Percentiles rank a stretch among this genome's conserved stretches.
phyloP scores from a whole-genome alignment of 768 basidiomycete genomes.

The Cystofilobasidium ferigula region DNA sequence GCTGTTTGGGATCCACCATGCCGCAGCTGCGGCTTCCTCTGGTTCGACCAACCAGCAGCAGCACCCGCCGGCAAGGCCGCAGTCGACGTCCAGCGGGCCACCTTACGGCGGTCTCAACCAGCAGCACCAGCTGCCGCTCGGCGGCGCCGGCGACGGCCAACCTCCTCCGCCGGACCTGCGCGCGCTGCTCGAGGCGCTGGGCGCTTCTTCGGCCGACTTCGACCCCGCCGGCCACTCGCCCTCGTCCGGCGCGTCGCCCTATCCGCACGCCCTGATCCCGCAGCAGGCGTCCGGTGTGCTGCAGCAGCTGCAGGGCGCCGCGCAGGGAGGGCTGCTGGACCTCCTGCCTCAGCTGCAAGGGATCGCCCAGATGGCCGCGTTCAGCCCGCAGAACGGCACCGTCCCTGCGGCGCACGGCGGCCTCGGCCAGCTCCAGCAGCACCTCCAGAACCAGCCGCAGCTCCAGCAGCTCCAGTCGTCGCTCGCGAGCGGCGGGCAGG shows the following conservation, averaged over 20 bases:
- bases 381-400: background rate
- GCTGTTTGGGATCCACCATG: background rate
- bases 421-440: background rate
- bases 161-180: background rate
- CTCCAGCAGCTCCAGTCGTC: background rate
- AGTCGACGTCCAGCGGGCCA: background rate
- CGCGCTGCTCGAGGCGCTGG: background rate
- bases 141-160: background rate
- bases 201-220: background rate
- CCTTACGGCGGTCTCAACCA: background rate
- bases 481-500: no score
- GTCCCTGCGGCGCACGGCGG: background rate
- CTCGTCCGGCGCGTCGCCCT: background rate
- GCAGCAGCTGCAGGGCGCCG: background rate
- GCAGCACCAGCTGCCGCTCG: background rate
- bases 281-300: background rate
- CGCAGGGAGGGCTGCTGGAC: background rate
- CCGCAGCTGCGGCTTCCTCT: no score
- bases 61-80: background rate
- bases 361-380: background rate
- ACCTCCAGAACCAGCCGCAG: background rate
- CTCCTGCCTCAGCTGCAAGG: constrained; percentile 1
- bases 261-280: background rate
- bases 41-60: background rate
- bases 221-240: background rate